Evolutionary conservation across 352 stramenopile species (phyloP).

Genomic region (Globisporangium paroecandrum): DNA sequence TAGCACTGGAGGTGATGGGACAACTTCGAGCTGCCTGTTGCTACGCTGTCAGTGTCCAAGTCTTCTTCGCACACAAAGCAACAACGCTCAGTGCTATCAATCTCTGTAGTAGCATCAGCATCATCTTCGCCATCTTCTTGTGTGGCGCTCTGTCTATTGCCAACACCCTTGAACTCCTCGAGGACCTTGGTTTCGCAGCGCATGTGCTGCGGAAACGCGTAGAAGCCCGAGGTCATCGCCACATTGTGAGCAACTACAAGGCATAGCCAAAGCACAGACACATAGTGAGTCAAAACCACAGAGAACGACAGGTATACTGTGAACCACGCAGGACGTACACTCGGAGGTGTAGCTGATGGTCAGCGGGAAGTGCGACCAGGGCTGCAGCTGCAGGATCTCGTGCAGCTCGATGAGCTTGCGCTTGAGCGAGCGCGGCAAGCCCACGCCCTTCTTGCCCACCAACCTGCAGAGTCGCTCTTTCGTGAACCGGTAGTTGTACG

Average conservation of each 20-base stretch:
- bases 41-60: constrained; percentile 4
- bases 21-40: constrained; percentile 11
- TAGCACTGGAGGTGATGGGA: constrained; percentile 29
- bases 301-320: not conserved
- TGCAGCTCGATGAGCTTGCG: constrained; percentile 70
- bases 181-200: constrained; percentile 36
- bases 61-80: constrained; percentile 51
- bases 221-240: constrained; percentile 33
- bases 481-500: constrained; percentile 49
- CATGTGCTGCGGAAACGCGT: constrained; percentile 30
- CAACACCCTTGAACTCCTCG: constrained; percentile 16
- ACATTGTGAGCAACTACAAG: constrained; percentile 28
- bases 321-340: constrained; percentile 14
- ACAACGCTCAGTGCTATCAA: not conserved
- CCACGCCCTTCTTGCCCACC: constrained; percentile 34
- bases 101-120: not conserved
- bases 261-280: not conserved
- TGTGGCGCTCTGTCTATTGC: not conserved
- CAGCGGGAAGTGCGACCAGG: constrained; percentile 45
- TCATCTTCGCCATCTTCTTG: not conserved
- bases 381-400: constrained; percentile 54
- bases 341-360: constrained; percentile 52
- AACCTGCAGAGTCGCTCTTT: constrained; percentile 32
- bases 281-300: not conserved
- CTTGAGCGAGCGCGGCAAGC: constrained; percentile 54